phyloP scores from a whole-genome alignment of 306 rosid genomes.

The Aeschynomene evenia region DNA sequence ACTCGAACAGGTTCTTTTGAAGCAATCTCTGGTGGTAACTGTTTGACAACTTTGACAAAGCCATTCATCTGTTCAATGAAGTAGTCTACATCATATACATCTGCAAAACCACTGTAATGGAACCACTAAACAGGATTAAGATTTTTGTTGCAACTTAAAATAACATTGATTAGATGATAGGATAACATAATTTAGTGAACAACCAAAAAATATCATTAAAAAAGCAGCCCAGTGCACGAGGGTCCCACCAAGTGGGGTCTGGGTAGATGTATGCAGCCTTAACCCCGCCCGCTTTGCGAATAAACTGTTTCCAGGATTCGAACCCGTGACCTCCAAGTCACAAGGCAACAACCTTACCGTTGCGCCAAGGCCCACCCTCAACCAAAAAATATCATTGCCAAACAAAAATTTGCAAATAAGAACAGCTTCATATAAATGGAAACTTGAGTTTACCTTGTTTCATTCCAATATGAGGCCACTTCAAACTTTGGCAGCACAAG shows the following conservation, averaged over 20 bases:
- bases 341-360: too few species aligned
- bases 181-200: background rate
- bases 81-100: constrained; percentile 82
- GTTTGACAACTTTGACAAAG: constrained; percentile 67
- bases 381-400: background rate
- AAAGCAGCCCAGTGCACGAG: too few species aligned
- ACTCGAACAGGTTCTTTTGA: constrained; percentile 72
- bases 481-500: constrained; percentile 88
- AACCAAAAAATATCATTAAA: too few species aligned
- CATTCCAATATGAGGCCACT: constrained; percentile 94
- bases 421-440: constrained; percentile 1
- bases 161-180: background rate
- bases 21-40: constrained; percentile 65
- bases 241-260: too few species aligned
- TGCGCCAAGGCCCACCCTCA: too few species aligned
- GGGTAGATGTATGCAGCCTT: too few species aligned
- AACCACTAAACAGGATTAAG: constrained; percentile 4
- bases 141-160: background rate
- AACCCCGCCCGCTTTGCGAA: too few species aligned
- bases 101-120: constrained; percentile 78
- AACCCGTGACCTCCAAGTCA: too few species aligned
- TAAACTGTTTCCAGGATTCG: too few species aligned
- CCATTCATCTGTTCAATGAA: constrained; percentile 70
- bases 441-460: constrained; percentile 64
- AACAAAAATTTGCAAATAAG: background rate